Base-by-base conservation (phyloP, 441 rosid species). In the Kokia cookei region DNA sequence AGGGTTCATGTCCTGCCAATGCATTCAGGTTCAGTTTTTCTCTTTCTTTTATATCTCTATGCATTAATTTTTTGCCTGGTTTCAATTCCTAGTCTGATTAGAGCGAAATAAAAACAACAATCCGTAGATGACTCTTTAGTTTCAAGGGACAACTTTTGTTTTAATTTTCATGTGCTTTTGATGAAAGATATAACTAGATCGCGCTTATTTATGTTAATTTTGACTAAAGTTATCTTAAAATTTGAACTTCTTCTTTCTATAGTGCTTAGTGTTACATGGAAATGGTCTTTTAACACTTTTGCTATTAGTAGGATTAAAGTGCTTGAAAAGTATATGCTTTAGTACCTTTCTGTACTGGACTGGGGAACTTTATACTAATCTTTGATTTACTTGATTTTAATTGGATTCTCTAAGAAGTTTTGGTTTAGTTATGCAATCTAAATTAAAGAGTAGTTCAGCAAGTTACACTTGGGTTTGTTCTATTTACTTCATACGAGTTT, bases 1-100 rank as follows among this genome's bases (percentile, higher is more conserved):
- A 75, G 87, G 65, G 87, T 85, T 81, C 98, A 83, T 81, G 86
- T 87, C 40, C 84, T 94, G 73, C 99, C 99, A 53, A 83, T 93
- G 94, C 98, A 94, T 86, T 94, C 99, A 88, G 99, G 99, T 92
- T 69, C 51, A 59, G 61, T 48, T 62, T 37, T 13, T 17, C 40
- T 71, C 5, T 42, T 13, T 32, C 77, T 50, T 2, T 40, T 40
- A 22, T 19, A 32, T 68, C 19, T 40, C 27, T 61, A 14, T 22
- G 35, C 26, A 11, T 72, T 47, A 24, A 32, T 7, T 22, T 29
- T 65, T 65, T 59, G 9, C 29, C 14, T 65, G 15, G 5, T 55
- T 27, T n/a, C 15, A 22, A 5, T 64, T 75, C 13, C 2, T 2
- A 48, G 26, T 24, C 19, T 61, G 14, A 19, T 2, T 65, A 65